Base-by-base conservation (phyloP, 78 protist genomes). In the Tieghemostelium lacteum region DNA sequence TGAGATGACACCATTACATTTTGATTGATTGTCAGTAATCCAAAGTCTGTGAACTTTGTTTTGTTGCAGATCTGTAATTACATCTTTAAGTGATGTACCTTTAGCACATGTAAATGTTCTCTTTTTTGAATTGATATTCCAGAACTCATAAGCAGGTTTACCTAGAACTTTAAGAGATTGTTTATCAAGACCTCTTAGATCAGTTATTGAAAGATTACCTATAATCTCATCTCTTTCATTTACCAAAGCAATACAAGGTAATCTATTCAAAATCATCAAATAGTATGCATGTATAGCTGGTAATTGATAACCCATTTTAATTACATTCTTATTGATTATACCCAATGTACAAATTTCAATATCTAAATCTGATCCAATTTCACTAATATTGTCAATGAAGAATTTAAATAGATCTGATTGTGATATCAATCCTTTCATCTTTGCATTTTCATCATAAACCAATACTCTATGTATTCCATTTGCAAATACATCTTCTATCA, bases 381-480 rank as follows among this genome's bases (percentile, higher is more conserved):
- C 10, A 36, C 28, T 37, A 4, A 33, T 26, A 45, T 83, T 66
- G 40, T 66, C 77, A 19, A 54, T 42, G 26, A 69, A 28, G 36
- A 39, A 83, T 40, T 69, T 49, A 19, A 83, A 37, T 14, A 83
- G 26, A 69, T 83, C 89, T 3, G 89, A 50, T 57, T 83, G 89
- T 8, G 70, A 54, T 3, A 83, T 67, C 1, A 83, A 20, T 26
- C 89, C 89, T 17, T 34, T 83, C 28, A 39, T 40, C 0, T 24
- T 40, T 2, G 80, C 89, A 42, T 69, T 64, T 19, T 69, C 77
- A 69, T 71, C 66, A 52, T 58, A 28, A 29, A 69, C 89, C 63
- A 83, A 34, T 0, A 83, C 89, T 57, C 89, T 83, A 69, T 83
- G 89, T 33, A 83, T 83, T 10, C 54, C 77, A 42, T 58, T 52